Base-by-base conservation (phyloP, 495 filamentous ascomycete genomes). In the Penicillium bialowiezense region DNA sequence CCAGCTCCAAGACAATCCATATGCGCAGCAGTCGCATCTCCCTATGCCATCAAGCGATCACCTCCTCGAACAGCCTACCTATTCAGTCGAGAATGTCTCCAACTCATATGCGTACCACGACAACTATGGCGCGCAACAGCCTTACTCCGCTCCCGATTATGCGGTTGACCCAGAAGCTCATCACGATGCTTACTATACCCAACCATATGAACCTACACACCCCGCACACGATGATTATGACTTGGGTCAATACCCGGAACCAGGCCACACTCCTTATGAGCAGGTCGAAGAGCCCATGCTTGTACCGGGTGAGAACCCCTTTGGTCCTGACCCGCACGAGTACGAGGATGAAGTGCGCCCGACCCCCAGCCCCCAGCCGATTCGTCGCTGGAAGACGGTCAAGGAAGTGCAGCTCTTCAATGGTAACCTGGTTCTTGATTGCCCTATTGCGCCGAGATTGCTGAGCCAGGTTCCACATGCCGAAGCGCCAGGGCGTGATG, bases 401-500 rank as follows among this genome's bases (percentile, higher is more conserved):
- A 99, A 97, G 67, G 91, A 97, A 76, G 91, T 97, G 21, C 89
- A 95, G 56, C 70, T 99, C 32, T 97, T 95, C 78, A 87, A 93
- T 55, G 95, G 95, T 36, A 97, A 99, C 68, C 80, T 99, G 56
- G 93, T 99, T 21, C 82, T 97, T 2, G 95, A 99, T 70, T 99
- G 95, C 64, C 95, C 95, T 0, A 87, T 99, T 52, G 92, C 95
- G 0, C 90, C 95, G 5, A 85, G 84, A 62, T 76, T 99, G 23
- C 74, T 99, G 44, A 89, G 83, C 58, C 83, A 91, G 70, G 77
- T 97, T 5, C 87, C 86, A 12, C 91, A 96, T 64, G 89, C 88
- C 35, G 72, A 83, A 48, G 74, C 85, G 23, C 82, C 84, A 13
- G 89, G 92, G 63, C 87, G 95, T 56, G 91, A 97, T 55, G 95